phyloP scores from a whole-genome alignment of 176 grass and related monocot species.

The Phragmites australis region DNA sequence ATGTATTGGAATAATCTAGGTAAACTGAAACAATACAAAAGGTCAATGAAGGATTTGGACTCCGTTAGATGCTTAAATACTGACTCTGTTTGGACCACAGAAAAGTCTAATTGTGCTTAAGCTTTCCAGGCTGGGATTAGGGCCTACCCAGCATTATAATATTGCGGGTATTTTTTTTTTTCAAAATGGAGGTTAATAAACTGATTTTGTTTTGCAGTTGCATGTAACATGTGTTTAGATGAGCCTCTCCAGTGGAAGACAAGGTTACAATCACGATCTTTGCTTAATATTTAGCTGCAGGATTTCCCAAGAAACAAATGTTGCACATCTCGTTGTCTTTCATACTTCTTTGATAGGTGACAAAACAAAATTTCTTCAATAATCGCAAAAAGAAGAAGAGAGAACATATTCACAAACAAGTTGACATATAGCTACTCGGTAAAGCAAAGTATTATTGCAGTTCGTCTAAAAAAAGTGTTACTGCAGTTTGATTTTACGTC shows the following conservation, averaged over 20 bases:
- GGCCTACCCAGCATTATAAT: neutral
- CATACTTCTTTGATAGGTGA: neutral
- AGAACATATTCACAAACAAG: neutral
- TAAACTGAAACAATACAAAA: neutral
- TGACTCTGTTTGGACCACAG: neutral
- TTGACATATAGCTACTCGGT: neutral
- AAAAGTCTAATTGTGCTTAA: slow-evolving; percentile 7
- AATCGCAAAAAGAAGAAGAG: neutral
- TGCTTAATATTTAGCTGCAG: neutral
- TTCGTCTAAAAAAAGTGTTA: neutral
- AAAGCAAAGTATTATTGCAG: neutral
- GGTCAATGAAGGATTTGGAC: slow-evolving; percentile 16
- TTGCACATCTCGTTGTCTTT: neutral
- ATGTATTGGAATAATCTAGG: slow-evolving; percentile 2
- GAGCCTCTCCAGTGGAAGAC: neutral
- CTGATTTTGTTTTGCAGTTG: neutral
- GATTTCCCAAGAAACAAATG: neutral
- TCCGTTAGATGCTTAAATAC: slow-evolving; percentile 7
- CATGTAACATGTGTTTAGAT: neutral
- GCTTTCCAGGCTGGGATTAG: slow-evolving; percentile 25
- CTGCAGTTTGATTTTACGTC: neutral
- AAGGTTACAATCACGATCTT: neutral
- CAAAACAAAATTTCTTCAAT: neutral
- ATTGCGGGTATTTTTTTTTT: neutral
- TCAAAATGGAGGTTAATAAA: neutral